Conservation (phyloP, 768 basidiomycete species). For the Erythrobasidium yunnanense region DNA sequence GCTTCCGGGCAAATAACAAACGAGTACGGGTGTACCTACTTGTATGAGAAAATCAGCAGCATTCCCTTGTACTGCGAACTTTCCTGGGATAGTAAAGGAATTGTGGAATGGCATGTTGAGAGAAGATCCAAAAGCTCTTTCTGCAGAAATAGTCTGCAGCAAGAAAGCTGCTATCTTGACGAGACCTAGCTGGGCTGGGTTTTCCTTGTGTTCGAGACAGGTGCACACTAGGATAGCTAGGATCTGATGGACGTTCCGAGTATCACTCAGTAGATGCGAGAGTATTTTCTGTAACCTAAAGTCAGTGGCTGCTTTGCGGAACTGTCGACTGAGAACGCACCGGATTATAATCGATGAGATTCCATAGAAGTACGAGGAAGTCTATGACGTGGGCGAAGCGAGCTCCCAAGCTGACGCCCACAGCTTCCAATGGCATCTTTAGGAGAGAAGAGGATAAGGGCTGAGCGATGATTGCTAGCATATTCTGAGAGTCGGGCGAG, state of each 20-base stretch:
- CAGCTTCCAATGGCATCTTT: conserved; percentile 15
- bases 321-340: too few species aligned
- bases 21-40: too few species aligned
- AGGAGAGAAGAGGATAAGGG: conserved; percentile 52
- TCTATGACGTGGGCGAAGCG: conserved; percentile 22
- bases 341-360: conserved; percentile 84
- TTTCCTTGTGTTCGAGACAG: conserved; percentile 81
- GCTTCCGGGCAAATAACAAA: conserved; percentile 47
- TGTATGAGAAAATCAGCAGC: conserved; percentile 71
- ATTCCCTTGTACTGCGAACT: conserved; percentile 40
- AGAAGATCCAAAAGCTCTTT: conserved; percentile 57
- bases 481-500: too few species aligned
- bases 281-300: conserved; percentile 63
- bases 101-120: conserved; percentile 7
- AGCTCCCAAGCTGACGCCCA: conserved; percentile 12
- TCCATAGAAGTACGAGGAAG: conserved; percentile 55
- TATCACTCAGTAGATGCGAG: conserved; percentile 65
- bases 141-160: conserved; percentile 78
- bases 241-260: conserved; percentile 63
- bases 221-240: conserved; percentile 65
- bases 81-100: neutral
- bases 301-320: too few species aligned
- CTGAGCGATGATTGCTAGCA: neutral
- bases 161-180: conserved; percentile 83
- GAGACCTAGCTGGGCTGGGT: conserved; percentile 72